Percentiles rank a stretch among this genome's conserved stretches.
Conservation (phyloP, 2,329 filamentous ascomycete species). For the Trichophyton verrucosum region DNA sequence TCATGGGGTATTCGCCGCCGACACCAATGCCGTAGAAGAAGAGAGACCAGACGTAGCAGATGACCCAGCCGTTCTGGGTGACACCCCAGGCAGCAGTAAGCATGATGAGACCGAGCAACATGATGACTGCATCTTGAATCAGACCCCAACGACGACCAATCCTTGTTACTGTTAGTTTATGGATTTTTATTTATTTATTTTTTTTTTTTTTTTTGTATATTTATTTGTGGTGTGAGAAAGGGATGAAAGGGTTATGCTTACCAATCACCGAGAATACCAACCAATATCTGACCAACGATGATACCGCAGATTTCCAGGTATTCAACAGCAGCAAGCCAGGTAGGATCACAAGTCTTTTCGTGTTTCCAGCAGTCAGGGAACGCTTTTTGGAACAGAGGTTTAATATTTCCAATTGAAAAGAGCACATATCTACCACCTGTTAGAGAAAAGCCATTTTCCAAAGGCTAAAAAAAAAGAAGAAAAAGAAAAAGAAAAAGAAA, state of each 20-base stretch:
- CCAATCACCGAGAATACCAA: constrained; percentile 68
- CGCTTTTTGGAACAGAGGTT: constrained; percentile 62
- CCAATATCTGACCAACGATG: constrained; percentile 80
- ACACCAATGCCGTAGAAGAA: constrained; percentile 72
- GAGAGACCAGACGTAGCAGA: constrained; percentile 88
- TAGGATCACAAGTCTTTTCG: constrained; percentile 54
- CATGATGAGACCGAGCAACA: constrained; percentile 88
- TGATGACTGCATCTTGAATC: constrained; percentile 87
- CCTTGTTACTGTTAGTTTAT: constrained; percentile 34
- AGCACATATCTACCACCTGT: constrained; percentile 58
- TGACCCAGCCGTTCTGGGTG: constrained; percentile 84
- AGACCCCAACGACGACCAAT: constrained; percentile 87
- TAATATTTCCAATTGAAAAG: constrained; percentile 90
- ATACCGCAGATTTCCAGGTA: constrained; percentile 93
- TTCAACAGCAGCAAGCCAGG: constrained; percentile 73
- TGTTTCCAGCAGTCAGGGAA: constrained; percentile 70
- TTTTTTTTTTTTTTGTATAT: no score
- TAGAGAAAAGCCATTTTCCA: background rate
- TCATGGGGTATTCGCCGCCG: constrained; percentile 85
- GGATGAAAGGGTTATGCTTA: constrained; percentile 18
- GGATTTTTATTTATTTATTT: no score
- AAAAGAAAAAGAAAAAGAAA: background rate
- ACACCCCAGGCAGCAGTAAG: constrained; percentile 82
- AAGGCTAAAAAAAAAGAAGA: background rate
- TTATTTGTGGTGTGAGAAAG: no score